phyloP scores from a whole-genome alignment of 169 alveolate species.

The Plasmodium inui region DNA sequence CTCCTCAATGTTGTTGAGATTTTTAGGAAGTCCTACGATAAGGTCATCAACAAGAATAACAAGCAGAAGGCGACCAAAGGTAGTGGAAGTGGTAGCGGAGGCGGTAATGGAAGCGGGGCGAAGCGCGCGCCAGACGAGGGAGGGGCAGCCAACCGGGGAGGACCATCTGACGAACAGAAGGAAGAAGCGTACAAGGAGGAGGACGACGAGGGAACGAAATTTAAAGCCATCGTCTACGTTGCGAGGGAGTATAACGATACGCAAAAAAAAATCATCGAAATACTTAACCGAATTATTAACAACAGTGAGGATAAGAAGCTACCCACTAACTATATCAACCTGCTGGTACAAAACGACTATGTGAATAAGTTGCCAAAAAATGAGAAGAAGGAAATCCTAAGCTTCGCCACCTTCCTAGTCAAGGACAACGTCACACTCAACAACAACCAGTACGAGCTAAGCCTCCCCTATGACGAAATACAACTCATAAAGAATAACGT shows the following conservation, averaged over 20 bases:
- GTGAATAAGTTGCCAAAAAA: conserved; percentile 77
- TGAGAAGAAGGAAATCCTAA: conserved; percentile 87
- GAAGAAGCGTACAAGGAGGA: conserved; percentile 3
- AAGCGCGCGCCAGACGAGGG: background rate
- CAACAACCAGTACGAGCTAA: conserved; percentile 84
- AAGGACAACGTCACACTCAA: conserved; percentile 84
- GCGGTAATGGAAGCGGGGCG: background rate
- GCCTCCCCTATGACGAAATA: conserved; percentile 82
- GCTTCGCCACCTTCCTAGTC: conserved; percentile 90
- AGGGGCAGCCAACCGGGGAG: background rate
- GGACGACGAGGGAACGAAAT: conserved; percentile 49
- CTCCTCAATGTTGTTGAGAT: conserved; percentile 64
- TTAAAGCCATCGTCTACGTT: conserved; percentile 44
- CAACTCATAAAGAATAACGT: conserved; percentile 69
- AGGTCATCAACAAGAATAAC: conserved; percentile 34
- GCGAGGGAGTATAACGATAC: conserved; percentile 76
- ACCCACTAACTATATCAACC: conserved; percentile 62
- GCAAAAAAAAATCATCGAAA: conserved; percentile 74
- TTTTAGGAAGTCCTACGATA: conserved; percentile 70
- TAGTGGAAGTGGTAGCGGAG: background rate
- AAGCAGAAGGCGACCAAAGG: background rate
- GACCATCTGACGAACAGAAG: background rate
- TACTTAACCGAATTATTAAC: conserved; percentile 74
- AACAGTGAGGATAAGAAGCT: conserved; percentile 72
- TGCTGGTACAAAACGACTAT: conserved; percentile 75